Evolutionary conservation across 2,329 filamentous ascomycete genomes (phyloP).

Genomic region (Parafenestella ontariensis): DNA sequence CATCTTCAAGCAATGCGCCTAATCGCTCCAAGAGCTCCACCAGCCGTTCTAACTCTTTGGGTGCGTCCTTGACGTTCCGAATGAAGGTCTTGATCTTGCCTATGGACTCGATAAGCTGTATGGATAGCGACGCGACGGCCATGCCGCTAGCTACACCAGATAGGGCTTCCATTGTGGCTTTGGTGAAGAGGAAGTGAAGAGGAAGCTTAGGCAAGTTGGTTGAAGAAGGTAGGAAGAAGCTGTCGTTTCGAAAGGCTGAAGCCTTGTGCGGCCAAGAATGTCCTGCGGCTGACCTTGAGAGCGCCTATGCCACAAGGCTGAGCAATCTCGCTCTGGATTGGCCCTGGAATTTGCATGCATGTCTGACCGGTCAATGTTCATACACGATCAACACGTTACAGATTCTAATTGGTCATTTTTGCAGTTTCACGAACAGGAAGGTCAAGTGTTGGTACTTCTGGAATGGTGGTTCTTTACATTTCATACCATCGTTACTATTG

Average conservation of each 20-base stretch:
- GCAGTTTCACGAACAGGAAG: too few species aligned
- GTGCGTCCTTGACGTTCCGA: conserved; percentile 14
- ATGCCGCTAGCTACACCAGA: conserved; percentile 24
- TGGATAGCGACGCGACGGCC: conserved; percentile 17
- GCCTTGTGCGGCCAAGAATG: not conserved
- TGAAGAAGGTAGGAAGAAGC: not conserved
- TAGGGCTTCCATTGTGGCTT: conserved; percentile 17
- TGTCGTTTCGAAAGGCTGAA: not conserved
- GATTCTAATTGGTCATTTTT: too few species aligned
- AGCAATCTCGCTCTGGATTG: not conserved
- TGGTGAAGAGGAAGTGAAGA: not conserved
- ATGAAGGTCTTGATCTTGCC: conserved; percentile 12
- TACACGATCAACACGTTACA: not conserved
- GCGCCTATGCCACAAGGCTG: not conserved
- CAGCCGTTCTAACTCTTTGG: conserved; percentile 18
- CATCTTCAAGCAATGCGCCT: conserved; percentile 5
- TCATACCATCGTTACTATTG: too few species aligned
- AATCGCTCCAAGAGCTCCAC: conserved; percentile 12
- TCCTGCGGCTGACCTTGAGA: not conserved
- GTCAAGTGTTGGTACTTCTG: too few species aligned
- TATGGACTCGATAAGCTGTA: conserved; percentile 22
- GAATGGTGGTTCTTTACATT: too few species aligned
- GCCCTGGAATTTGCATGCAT: not conserved
- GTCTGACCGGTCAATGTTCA: not conserved
- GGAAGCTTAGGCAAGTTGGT: not conserved